Percentiles rank a stretch among this genome's conserved stretches.
Conservation (phyloP, 2,329 filamentous ascomycete genomes). For the Aspergillus ustus region DNA sequence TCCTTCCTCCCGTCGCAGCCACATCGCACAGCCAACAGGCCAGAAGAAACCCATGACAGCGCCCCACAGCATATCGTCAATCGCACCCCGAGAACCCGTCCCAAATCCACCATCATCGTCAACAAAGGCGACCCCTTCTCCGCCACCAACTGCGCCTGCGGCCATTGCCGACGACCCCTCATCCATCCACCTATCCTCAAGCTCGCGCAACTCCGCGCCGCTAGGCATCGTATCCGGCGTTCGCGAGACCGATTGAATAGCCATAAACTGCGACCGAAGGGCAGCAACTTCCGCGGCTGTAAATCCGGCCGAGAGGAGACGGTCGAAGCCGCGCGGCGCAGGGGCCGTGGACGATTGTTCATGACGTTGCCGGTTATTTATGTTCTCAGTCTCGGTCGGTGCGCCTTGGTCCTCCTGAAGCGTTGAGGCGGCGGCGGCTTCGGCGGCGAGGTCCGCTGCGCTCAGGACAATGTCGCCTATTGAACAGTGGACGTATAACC, state of each 20-base stretch:
- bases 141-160: constrained; percentile 44
- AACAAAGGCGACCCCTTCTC: constrained; percentile 32
- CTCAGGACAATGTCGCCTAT: constrained; percentile 77
- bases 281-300: constrained; percentile 80
- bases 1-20: constrained; percentile 83
- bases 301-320: constrained; percentile 80
- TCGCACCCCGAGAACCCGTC: constrained; percentile 54
- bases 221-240: constrained; percentile 89
- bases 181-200: constrained; percentile 94
- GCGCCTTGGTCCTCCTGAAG: constrained; percentile 26
- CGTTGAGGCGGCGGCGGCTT: constrained; percentile 54
- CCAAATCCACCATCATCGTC: constrained; percentile 50
- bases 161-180: constrained; percentile 56
- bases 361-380: not conserved
- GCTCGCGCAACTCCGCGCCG: constrained; percentile 71
- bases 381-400: constrained; percentile 8
- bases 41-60: constrained; percentile 94
- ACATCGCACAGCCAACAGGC: constrained; percentile 83
- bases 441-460: constrained; percentile 68
- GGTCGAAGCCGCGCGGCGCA: constrained; percentile 81
- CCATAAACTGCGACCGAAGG: constrained; percentile 84
- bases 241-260: constrained; percentile 78
- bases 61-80: constrained; percentile 87
- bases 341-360: constrained; percentile 52
- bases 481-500: constrained; percentile 91